Evolutionary conservation across 352 stramenopile species (phyloP), one percentile per base, ranked within the genome.

Genomic region (Peronospora tabacina): DNA sequence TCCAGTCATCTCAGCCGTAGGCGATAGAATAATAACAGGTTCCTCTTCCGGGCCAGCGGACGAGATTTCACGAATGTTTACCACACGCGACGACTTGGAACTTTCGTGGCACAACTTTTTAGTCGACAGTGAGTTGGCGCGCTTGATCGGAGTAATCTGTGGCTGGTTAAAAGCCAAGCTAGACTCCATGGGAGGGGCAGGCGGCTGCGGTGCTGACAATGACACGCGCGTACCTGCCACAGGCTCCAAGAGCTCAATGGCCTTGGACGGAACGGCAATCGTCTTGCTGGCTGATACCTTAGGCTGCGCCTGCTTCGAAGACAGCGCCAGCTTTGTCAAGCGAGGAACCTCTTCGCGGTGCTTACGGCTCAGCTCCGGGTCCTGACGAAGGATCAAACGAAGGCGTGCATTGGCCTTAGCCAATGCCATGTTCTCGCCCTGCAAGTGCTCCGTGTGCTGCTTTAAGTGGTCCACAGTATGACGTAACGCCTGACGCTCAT

Each of bases 261-360:
- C 56, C 51, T 75, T 70, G 15, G 61, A 65, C 6, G 62, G 54
- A 44, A 24, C 28, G 5, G 49, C 57, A 24, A 61, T 51, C 12
- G 63, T 67, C 60, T 85, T 83, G 44, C 64, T 58, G 7, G 46
- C 61, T 26, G 70, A 72, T 10, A 58, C 49, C 36, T 67, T 67
- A n/a, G 72, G 65, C 33, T 72, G 66, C 0, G 72, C 66, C 59
- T 84, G 75, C 70, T 88, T 92, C 29, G 71, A 74, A 16, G 70
- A 70, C 41, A 84, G 71, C 38, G 76, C 75, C 7, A 90, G 63
- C 68, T 93, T 93, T 20, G 81, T 93, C 13, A 93, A 55, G 7
- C 77, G 75, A 15, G 82, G 79, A 32, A 93, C 82, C 56, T 93
- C 82, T 40, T 93, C 82, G 46, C 82, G 82, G 55, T 89, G 79